Evolutionary conservation across 345 rosid species (phyloP).

Genomic region (Aquilaria yunnanensis): DNA sequence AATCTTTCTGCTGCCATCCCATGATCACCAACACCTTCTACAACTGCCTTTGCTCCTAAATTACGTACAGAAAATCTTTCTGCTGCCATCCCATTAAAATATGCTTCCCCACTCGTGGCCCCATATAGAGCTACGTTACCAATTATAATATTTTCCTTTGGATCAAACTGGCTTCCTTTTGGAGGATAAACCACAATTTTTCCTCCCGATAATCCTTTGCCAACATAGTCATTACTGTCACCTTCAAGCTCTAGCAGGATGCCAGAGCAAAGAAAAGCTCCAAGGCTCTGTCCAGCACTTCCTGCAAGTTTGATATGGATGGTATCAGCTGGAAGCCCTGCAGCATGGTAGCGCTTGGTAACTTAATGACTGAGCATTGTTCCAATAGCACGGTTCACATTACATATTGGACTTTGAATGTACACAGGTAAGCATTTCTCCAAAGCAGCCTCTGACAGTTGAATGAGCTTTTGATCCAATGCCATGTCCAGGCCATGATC

Average conservation of each 20-base stretch:
- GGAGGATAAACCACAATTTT: conserved; percentile 95
- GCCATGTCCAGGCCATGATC: conserved; percentile 98
- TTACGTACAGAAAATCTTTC: conserved; percentile 98
- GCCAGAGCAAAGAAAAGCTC: conserved; percentile 95
- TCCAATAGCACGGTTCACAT: conserved; percentile 97
- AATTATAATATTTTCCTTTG: conserved; percentile 90
- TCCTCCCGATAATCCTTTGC: conserved; percentile 98
- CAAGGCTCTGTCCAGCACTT: conserved; percentile 99
- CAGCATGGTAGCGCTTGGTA: conserved; percentile 72
- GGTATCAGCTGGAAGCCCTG: conserved; percentile 83
- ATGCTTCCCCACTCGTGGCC: conserved; percentile 88
- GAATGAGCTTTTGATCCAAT: conserved; percentile 71
- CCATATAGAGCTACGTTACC: conserved; percentile 99
- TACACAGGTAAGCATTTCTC: conserved; percentile 83
- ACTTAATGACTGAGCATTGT: conserved; percentile 99
- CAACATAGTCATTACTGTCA: conserved; percentile 95
- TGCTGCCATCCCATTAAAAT: conserved; percentile 98
- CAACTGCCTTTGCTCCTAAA: conserved; percentile 97
- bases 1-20: too few species aligned
- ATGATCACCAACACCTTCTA: conserved; percentile 99
- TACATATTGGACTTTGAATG: conserved; percentile 70
- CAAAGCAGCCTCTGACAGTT: conserved; percentile 62
- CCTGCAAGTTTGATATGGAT: conserved; percentile 83
- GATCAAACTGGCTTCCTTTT: conserved; percentile 78
- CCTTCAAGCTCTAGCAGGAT: conserved; percentile 91